Evolutionary conservation across 768 basidiomycete species (phyloP), one percentile per base, ranked within the genome.

Genomic region (Leccinum arenicola): DNA sequence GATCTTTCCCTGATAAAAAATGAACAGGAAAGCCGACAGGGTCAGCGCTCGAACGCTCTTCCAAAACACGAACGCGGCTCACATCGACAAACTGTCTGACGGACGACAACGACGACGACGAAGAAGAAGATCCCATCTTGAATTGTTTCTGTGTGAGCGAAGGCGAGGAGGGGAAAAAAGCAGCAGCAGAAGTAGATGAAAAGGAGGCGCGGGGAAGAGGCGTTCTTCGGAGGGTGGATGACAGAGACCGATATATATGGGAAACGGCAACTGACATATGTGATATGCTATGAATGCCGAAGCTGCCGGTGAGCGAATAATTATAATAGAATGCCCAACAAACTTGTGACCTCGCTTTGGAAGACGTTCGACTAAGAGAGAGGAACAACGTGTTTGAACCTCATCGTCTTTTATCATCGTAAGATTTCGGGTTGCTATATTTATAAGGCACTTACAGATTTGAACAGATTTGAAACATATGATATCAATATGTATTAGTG

Each of bases 1-100:
- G 61, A 88, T 84, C 25, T 77, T 70, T 43, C 64, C 60, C 83
- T 87, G 66, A 35, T 21, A 74, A 77, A 25, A 63, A 75, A 19
- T 17, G 36, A 38, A 15, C 15, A 4, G 19, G 66, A 73, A 72
- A 69, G 40, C 76, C 76, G 64, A 77, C 74, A 45, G 70, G 70
- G 59, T 80, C 27, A 61, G 55, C 48, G 21, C 23, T 57, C 17
- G 6, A 38, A n/a, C 27, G 19, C 17, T 23, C 17, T 12, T 50
- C n/a, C 33, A 25, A 25, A 56, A n/a, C n/a, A 10, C 15, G 0
- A 43, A n/a, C n/a, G 9, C n/a, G 9, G 57, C 77, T 17, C 51
- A 80, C 80, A 38, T 80, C 77, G 50, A 82, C 78, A 61, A 73
- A 69, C 47, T 78, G 64, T 61, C 75, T 68, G 53, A 64, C 59